Percentiles rank a stretch among this genome's conserved stretches.
phyloP scores from a whole-genome alignment of 495 filamentous ascomycete genomes.

The Neurospora discreta region DNA sequence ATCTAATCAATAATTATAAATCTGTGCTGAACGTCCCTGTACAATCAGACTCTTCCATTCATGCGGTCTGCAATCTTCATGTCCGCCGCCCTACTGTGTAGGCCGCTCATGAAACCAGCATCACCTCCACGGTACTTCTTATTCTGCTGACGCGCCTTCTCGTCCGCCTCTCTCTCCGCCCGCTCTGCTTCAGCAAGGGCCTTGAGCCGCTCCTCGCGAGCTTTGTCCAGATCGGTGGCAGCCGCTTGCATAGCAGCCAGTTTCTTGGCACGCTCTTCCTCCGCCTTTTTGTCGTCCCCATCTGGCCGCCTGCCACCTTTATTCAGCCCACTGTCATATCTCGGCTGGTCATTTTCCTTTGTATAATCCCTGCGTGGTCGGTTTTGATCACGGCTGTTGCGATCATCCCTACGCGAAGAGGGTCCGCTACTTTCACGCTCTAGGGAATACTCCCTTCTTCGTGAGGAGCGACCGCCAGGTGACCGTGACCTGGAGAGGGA shows the following conservation, averaged over 20 bases:
- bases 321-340: not conserved
- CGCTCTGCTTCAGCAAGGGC: slow-evolving; percentile 56
- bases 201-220: slow-evolving; percentile 60
- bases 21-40: not conserved
- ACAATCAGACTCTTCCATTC: not conserved
- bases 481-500: slow-evolving; percentile 1
- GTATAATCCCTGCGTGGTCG: not conserved
- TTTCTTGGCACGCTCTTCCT: slow-evolving; percentile 51
- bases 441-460: slow-evolving; percentile 11
- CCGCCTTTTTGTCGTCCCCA: slow-evolving; percentile 7
- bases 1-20: not conserved
- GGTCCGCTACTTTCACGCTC: not conserved
- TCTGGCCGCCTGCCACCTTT: slow-evolving; percentile 6
- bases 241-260: slow-evolving; percentile 82
- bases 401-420: not conserved
- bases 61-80: slow-evolving; percentile 37
- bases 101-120: slow-evolving; percentile 46
- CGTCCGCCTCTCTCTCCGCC: slow-evolving; percentile 51
- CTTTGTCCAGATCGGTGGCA: slow-evolving; percentile 64
- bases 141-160: slow-evolving; percentile 42
- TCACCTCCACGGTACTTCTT: slow-evolving; percentile 47
- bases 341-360: not conserved
- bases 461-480: slow-evolving; percentile 16
- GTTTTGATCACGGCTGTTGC: slow-evolving; percentile 6
- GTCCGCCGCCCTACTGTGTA: slow-evolving; percentile 49